Evolutionary conservation across 805 yeast species (phyloP), one percentile per base, ranked within the genome.

Genomic region (Metschnikowia arizonensis): DNA sequence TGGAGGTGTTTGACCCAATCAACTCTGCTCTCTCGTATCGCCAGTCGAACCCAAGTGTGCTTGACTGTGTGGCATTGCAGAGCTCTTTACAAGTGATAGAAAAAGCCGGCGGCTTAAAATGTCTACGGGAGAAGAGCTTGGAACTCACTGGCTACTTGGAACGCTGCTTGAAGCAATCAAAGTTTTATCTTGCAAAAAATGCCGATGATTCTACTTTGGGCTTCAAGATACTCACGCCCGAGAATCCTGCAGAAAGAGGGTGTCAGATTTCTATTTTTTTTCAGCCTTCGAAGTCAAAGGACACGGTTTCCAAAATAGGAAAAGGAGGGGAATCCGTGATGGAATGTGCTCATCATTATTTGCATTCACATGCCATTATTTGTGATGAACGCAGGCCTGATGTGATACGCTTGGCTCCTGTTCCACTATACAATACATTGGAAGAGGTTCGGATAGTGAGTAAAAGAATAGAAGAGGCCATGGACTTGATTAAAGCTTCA

Each of bases 331-430:
- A 15, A 5, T 49, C 55, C n/a, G 63, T 77, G 1, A 88, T 89
- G 96, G 82, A 77, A 45, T 57, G 60, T 18, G 80, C 88, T 2
- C 74, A 77, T 47, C 53, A 58, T 1, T 67, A 69, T 48, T 59
- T 90, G 50, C 74, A 69, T 50, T 68, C 68, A 28, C 57, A 69
- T 9, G 97, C 88, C 2, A 79, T 88, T 1, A 77, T 90, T 19
- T 85, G 88, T 46, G 98, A 90, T 61, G 96, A 90, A 59, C 75
- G 98, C 60, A 74, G 88, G 59, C 97, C 97, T 1, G 81, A 82
- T 59, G 97, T 89, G n/a, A 80, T 91, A 32, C 71, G 97, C 47
- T 59, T 90, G n/a, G 91, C 96, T 0, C 97, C 98, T 6, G 72
- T 78, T 2, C 93, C 96, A 0, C 69, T 88, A 38, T 90, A 90